These are phyloP conservation scores for Annulohypoxylon bovei DNA, from an alignment of 495 filamentous ascomycete species.

Conservation along the genomic window DNA sequence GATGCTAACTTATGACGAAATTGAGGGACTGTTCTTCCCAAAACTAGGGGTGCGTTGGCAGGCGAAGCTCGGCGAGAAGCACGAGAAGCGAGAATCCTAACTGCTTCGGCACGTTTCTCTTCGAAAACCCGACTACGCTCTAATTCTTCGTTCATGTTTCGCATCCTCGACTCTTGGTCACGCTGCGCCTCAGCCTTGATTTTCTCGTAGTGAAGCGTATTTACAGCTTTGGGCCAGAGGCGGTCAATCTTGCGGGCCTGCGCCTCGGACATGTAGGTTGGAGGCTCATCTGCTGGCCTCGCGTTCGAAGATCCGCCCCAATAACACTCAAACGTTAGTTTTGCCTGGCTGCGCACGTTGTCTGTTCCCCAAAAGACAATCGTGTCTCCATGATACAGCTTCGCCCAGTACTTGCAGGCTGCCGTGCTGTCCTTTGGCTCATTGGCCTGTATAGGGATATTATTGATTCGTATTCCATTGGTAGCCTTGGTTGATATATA, in stretches of 20 bases:
- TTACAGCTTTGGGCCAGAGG: constrained; percentile 43
- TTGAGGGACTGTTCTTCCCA: constrained; percentile 11
- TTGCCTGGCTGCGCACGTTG: constrained; percentile 40
- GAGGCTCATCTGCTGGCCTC: constrained; percentile 37
- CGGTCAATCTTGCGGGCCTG: constrained; percentile 43
- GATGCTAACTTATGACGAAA: constrained; percentile 16
- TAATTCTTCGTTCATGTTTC: constrained; percentile 50
- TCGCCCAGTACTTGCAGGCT: constrained; percentile 68
- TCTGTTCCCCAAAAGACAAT: constrained; percentile 68
- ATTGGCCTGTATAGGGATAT: constrained; percentile 62
- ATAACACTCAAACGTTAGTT: constrained; percentile 55
- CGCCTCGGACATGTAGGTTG: constrained; percentile 29
- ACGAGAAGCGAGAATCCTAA: constrained; percentile 39
- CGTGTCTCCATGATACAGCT: constrained; percentile 75
- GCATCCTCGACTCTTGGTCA: constrained; percentile 48
- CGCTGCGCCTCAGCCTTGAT: constrained; percentile 49
- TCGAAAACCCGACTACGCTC: constrained; percentile 55
- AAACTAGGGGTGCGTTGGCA: constrained; percentile 13
- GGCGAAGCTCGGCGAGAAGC: constrained; percentile 39
- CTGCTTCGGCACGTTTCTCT: constrained; percentile 49
- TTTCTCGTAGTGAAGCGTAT: constrained; percentile 31
- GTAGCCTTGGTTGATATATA: constrained; percentile 79
- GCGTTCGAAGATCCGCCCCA: constrained; percentile 57
- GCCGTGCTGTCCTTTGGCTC: constrained; percentile 54
- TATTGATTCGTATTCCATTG: constrained; percentile 78